Percentiles rank a stretch among this genome's conserved stretches.
phyloP scores from a whole-genome alignment of 805 yeast genomes.

The Metschnikowia henanensis region DNA sequence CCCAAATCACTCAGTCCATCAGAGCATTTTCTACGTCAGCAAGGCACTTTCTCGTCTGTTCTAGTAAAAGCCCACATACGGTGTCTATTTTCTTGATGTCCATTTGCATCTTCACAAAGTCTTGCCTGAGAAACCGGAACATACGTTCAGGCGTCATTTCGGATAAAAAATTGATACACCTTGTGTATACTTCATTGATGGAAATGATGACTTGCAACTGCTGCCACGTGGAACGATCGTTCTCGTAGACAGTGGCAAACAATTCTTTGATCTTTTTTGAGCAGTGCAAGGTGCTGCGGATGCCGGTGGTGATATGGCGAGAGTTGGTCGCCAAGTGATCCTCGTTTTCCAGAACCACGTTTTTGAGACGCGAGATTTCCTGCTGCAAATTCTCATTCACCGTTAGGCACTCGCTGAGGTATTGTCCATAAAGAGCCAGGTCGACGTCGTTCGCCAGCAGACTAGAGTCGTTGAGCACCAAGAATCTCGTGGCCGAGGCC shows the following conservation, averaged over 20 bases:
- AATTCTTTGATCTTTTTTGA: background rate
- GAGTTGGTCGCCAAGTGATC: slow-evolving; percentile 2
- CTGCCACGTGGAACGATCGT: background rate
- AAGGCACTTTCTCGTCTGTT: slow-evolving; percentile 1
- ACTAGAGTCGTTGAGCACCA: slow-evolving; percentile 8
- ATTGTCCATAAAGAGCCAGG: background rate
- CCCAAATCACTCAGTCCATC: no score
- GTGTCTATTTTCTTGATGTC: slow-evolving; percentile 3
- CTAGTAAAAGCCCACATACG: slow-evolving; percentile 7
- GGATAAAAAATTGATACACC: slow-evolving; percentile 7
- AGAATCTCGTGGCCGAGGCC: slow-evolving; percentile 9
- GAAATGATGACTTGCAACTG: background rate
- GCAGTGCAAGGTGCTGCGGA: background rate
- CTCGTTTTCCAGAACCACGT: background rate
- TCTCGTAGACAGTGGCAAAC: slow-evolving; percentile 2
- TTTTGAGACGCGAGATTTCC: slow-evolving; percentile 5
- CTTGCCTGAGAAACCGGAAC: slow-evolving; percentile 8
- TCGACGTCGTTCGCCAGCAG: background rate
- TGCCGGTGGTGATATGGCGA: background rate
- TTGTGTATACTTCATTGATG: slow-evolving; percentile 3
- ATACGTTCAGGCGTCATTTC: slow-evolving; percentile 10
- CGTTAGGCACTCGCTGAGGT: slow-evolving; percentile 1
- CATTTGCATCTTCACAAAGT: slow-evolving; percentile 8
- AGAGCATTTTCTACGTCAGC: background rate
- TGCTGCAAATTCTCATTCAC: slow-evolving; percentile 4